Percentiles rank a stretch among this genome's conserved stretches.
These are phyloP conservation scores for Trichoderma sp. DNA, from an alignment of 2,329 filamentous ascomycete species.

Conservation along the genomic window DNA sequence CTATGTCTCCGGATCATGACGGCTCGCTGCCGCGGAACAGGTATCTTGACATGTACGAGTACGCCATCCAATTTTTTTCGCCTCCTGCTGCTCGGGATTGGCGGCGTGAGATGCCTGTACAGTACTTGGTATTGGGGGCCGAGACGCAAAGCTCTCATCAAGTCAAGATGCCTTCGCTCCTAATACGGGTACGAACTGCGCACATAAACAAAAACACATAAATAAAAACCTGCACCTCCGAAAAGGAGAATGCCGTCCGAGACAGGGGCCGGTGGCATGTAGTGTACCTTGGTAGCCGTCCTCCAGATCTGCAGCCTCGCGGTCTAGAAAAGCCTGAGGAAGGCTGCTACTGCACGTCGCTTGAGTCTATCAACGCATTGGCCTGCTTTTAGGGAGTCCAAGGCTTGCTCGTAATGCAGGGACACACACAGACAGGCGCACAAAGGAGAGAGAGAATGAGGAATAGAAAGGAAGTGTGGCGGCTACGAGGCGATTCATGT, in stretches of 20 bases:
- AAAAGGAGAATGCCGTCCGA: not conserved
- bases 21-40: conserved; percentile 12
- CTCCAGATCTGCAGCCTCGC: not conserved
- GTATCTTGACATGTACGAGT: not conserved
- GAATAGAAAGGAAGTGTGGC: not conserved
- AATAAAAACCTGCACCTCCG: not conserved
- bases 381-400: not conserved
- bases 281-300: not conserved
- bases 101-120: not conserved
- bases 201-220: not conserved
- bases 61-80: not conserved
- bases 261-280: not conserved
- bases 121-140: not conserved
- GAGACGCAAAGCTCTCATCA: not conserved
- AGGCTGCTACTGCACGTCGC: not conserved
- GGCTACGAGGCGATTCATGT: conserved; percentile 3
- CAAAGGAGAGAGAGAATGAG: not conserved
- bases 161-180: not conserved
- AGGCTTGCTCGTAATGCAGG: not conserved
- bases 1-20: not conserved
- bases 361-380: not conserved
- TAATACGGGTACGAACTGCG: not conserved
- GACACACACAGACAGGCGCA: not conserved
- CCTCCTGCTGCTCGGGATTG: not conserved
- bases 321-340: not conserved